A percentile compares a stretch with the other conserved stretches of the same genome.
Evolutionary conservation across 495 filamentous ascomycete genomes (phyloP).

Genomic region (Immersiella caudata): DNA sequence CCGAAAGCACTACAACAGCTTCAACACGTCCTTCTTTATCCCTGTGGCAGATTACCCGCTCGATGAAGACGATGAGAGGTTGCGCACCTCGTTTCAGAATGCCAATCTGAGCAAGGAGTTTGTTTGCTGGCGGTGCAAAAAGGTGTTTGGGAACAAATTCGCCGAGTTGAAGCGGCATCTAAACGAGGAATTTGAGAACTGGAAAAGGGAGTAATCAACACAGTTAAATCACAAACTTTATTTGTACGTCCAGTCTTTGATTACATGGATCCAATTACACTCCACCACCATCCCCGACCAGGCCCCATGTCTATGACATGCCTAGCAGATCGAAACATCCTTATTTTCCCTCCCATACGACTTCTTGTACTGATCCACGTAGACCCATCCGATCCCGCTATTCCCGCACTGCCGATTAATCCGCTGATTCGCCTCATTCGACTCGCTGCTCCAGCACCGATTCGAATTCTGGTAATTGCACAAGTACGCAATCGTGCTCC

Average conservation of each 20-base stretch:
- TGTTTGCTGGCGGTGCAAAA: constrained; percentile 83
- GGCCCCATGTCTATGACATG: too few species aligned
- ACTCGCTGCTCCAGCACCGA: constrained; percentile 20
- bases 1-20: constrained; percentile 89
- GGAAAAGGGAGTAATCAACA: constrained; percentile 64
- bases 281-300: too few species aligned
- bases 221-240: background rate
- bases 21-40: constrained; percentile 86
- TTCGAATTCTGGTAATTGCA: constrained; percentile 13
- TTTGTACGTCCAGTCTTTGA: background rate
- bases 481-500: constrained; percentile 8
- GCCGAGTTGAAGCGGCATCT: constrained; percentile 77
- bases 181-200: constrained; percentile 75
- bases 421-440: constrained; percentile 2
- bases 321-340: background rate
- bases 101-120: constrained; percentile 59
- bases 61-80: constrained; percentile 58
- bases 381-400: constrained; percentile 1
- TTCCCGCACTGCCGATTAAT: constrained; percentile 7
- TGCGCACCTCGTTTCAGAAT: constrained; percentile 59
- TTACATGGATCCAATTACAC: background rate
- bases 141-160: constrained; percentile 72
- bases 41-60: constrained; percentile 81
- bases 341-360: background rate
- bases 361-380: background rate